phyloP scores from a whole-genome alignment of 306 rosid genomes.

The Cucumis hystrix region DNA sequence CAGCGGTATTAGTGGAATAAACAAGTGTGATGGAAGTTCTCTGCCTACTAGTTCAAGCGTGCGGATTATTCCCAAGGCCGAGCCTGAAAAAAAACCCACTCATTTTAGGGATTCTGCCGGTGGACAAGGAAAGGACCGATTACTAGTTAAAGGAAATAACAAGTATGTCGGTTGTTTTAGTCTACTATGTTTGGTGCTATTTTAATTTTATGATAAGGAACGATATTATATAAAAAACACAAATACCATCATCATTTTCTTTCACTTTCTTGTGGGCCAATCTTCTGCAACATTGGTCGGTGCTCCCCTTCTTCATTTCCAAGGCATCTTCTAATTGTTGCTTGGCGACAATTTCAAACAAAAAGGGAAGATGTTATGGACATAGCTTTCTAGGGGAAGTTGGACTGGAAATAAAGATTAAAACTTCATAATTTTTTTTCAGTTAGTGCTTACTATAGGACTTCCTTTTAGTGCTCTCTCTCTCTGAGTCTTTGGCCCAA shows the following conservation, averaged over 20 bases:
- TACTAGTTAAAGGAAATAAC: constrained; percentile 40
- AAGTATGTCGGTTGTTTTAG: constrained; percentile 29
- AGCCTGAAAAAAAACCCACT: constrained; percentile 34
- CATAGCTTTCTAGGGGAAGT: neutral
- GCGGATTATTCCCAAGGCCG: constrained; percentile 38
- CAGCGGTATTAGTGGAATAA: constrained; percentile 22
- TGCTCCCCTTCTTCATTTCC: neutral
- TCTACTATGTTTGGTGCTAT: neutral
- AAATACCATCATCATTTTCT: neutral
- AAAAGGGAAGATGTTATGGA: neutral
- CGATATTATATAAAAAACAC: neutral
- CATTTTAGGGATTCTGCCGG: constrained; percentile 34
- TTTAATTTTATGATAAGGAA: neutral
- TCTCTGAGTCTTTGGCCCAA: neutral
- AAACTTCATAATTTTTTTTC: neutral
- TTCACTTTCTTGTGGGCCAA: neutral
- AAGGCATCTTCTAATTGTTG: neutral
- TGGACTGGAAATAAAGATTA: neutral
- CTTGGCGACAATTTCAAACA: neutral
- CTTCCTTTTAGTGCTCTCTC: neutral
- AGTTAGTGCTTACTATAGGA: neutral
- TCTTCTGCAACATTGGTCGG: neutral
- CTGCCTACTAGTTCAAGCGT: constrained; percentile 31
- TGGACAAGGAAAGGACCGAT: constrained; percentile 44
- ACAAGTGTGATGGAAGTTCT: constrained; percentile 42